Evolutionary conservation across 768 basidiomycete genomes (phyloP), one percentile per base, ranked within the genome.

Genomic region (Dictyophora rubrovolvata): DNA sequence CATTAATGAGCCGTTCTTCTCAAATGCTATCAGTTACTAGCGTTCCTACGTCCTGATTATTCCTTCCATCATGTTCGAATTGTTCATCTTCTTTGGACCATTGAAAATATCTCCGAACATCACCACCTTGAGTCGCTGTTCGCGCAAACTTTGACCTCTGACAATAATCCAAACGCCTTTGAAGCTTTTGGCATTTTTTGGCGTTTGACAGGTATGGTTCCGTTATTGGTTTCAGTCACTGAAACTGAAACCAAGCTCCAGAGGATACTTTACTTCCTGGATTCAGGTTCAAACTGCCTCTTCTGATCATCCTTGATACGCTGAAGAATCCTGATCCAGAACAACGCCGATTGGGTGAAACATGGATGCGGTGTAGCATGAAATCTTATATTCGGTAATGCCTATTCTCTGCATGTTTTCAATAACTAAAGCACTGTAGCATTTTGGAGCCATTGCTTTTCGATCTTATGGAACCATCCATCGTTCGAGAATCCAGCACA

Each of bases 331-430:
- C 86, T 34, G 85, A 92, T 63, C 88, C 91, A 8, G 73, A 73
- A 61, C 70, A 88, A 10, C 84, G 87, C 23, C 80, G 92, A 11
- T 77, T 89, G 34, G 90, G 89, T 14, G 95, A 98, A 70, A 93
- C 93, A 0, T 99, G 96, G 96, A 93, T 99, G 87, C 81, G 94
- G 23, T 93, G 91, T 67, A 92, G 85, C 65, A 76, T 97, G 33
- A 89, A 87, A 68, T 94, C 93, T 1, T 95, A 95, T 68, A 75
- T 93, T 60, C 82, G 94, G 93, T 93, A 70, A 75, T 54, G 17
- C 18, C 22, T 48, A 21, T 52, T 20, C 0, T 20, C 47, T 35
- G 28, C 17, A 14, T 12, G n/a, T 22, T 34, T 10, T 22, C 21
- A 50, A 33, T 60, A 53, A 54, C 60, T n/a, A 18, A 20, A 60